Conservation (phyloP, 2,329 filamentous ascomycete genomes). For the Fusarium agapanthi region DNA sequence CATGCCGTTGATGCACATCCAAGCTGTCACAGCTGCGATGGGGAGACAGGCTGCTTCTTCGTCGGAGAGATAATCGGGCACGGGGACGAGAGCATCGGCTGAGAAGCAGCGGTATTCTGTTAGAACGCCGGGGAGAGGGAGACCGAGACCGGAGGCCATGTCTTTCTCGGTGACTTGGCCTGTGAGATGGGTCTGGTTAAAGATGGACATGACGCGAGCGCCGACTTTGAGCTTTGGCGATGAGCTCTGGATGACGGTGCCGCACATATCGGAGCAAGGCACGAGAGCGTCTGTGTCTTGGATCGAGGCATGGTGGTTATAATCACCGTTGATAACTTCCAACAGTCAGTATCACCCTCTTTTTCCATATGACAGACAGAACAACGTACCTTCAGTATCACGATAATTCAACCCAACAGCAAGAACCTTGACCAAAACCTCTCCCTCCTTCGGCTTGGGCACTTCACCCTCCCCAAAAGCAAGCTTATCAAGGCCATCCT, state of each 20-base stretch:
- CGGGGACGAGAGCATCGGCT: slow-evolving; percentile 62
- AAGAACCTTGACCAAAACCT: slow-evolving; percentile 60
- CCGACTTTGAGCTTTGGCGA: slow-evolving; percentile 59
- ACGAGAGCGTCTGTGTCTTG: slow-evolving; percentile 56
- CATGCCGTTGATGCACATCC: slow-evolving; percentile 72
- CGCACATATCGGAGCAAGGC: slow-evolving; percentile 77
- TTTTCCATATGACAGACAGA: not conserved
- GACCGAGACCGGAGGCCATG: slow-evolving; percentile 66
- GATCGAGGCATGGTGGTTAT: slow-evolving; percentile 70
- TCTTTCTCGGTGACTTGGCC: slow-evolving; percentile 67
- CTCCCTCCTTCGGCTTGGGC: slow-evolving; percentile 57
- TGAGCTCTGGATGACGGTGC: slow-evolving; percentile 60
- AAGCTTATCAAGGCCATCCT: slow-evolving; percentile 66
- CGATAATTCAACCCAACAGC: slow-evolving; percentile 60
- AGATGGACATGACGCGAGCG: slow-evolving; percentile 73
- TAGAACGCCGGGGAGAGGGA: slow-evolving; percentile 67
- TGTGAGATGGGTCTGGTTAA: slow-evolving; percentile 64
- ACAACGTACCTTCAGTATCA: slow-evolving; percentile 56
- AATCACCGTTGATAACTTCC: slow-evolving; percentile 70
- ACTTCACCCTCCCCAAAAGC: slow-evolving; percentile 53
- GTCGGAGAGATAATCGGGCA: slow-evolving; percentile 64
- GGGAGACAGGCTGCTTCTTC: slow-evolving; percentile 69
- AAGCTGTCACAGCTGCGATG: slow-evolving; percentile 70
- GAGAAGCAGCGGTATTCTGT: slow-evolving; percentile 68
- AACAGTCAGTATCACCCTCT: not conserved